Evolutionary conservation across 805 yeast species (phyloP).

Genomic region (Wickerhamiella alocasiicola): DNA sequence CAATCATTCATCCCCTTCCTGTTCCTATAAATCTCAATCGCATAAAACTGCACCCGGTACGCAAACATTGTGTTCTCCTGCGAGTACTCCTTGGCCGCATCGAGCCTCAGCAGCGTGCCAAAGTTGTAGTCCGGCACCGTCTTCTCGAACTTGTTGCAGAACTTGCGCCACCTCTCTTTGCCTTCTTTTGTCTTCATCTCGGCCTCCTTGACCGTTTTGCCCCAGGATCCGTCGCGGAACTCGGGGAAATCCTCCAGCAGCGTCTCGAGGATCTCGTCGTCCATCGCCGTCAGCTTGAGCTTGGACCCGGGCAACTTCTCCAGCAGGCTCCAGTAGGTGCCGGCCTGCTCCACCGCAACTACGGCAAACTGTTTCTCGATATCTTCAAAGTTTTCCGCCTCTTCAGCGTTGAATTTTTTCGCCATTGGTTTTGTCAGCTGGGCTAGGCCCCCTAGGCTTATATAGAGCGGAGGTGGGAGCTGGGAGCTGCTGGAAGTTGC

Average conservation of each 20-base stretch:
- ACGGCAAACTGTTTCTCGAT: constrained; percentile 97
- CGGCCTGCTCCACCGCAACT: constrained; percentile 90
- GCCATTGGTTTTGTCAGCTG: constrained; percentile 5
- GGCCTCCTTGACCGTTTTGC: constrained; percentile 53
- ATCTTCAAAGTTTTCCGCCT: constrained; percentile 88
- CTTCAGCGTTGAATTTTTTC: constrained; percentile 60
- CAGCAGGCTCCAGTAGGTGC: constrained; percentile 74
- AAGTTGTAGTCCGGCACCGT: constrained; percentile 81
- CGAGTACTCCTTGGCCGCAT: constrained; percentile 57
- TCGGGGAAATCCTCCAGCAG: constrained; percentile 73
- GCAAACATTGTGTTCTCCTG: constrained; percentile 77
- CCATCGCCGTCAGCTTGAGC: constrained; percentile 38
- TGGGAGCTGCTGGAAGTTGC: too few species aligned
- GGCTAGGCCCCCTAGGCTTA: too few species aligned
- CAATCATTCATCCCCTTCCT: constrained; percentile 85
- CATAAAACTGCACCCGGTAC: constrained; percentile 89
- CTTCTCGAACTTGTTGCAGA: constrained; percentile 69
- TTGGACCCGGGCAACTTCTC: constrained; percentile 58
- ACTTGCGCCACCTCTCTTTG: constrained; percentile 84
- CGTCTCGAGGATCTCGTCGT: constrained; percentile 31
- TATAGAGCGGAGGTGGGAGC: too few species aligned
- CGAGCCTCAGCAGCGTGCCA: constrained; percentile 83
- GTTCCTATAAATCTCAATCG: constrained; percentile 89
- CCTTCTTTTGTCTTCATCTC: constrained; percentile 70
- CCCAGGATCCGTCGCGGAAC: constrained; percentile 44